phyloP scores from a whole-genome alignment of 805 yeast genomes.

The Ogataea corticis region DNA sequence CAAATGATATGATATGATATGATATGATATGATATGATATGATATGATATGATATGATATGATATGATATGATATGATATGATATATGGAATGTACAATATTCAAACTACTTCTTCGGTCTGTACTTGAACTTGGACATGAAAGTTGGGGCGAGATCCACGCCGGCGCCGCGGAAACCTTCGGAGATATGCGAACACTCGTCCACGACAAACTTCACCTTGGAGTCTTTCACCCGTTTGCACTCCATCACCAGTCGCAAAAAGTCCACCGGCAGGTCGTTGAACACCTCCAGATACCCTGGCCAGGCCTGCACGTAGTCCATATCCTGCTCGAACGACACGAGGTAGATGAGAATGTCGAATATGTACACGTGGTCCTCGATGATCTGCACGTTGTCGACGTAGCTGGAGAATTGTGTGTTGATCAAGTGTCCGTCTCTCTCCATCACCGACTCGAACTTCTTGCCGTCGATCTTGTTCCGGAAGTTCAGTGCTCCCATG shows the following conservation, averaged over 20 bases:
- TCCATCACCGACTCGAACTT: slow-evolving; percentile 50
- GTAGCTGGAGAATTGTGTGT: slow-evolving; percentile 50
- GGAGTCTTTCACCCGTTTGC: slow-evolving; percentile 39
- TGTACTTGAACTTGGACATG: slow-evolving; percentile 20
- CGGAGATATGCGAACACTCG: slow-evolving; percentile 25
- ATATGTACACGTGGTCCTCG: slow-evolving; percentile 52
- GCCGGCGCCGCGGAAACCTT: slow-evolving; percentile 9
- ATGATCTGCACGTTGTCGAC: slow-evolving; percentile 32
- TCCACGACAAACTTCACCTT: slow-evolving; percentile 26
- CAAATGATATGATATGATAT: too few relatives aligned
- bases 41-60: too few relatives aligned
- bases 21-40: too few relatives aligned
- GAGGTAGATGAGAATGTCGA: slow-evolving; percentile 63
- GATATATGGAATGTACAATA: too few relatives aligned
- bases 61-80: too few relatives aligned
- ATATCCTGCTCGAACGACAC: slow-evolving; percentile 45
- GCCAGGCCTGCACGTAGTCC: slow-evolving; percentile 43
- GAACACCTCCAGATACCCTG: slow-evolving; percentile 58
- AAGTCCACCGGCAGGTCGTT: slow-evolving; percentile 78
- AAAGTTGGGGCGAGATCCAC: slow-evolving; percentile 17
- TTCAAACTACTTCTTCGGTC: slow-evolving; percentile 11
- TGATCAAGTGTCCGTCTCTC: slow-evolving; percentile 59
- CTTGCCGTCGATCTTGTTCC: slow-evolving; percentile 29
- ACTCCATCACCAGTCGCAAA: slow-evolving; percentile 60
- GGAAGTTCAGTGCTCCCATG: slow-evolving; percentile 27